phyloP scores from a whole-genome alignment of 2,329 filamentous ascomycete species.

The Cladophialophora yegresii region DNA sequence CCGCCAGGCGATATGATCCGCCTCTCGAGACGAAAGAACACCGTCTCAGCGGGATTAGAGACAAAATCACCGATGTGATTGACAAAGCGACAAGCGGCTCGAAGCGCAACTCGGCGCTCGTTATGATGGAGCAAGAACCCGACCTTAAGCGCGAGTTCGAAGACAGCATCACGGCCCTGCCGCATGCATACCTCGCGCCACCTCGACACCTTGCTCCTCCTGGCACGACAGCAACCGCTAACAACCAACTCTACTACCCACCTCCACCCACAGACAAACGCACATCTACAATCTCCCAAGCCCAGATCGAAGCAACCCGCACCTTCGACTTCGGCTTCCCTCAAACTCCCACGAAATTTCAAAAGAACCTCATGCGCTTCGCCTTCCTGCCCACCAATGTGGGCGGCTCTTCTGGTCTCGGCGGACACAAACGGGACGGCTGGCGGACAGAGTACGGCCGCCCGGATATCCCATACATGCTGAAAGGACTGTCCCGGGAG shows the following conservation, averaged over 20 bases:
- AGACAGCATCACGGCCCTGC: slow-evolving; percentile 79
- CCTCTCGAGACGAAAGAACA: slow-evolving; percentile 47
- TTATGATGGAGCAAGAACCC: slow-evolving; percentile 74
- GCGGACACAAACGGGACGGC: slow-evolving; percentile 58
- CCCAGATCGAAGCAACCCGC: slow-evolving; percentile 37
- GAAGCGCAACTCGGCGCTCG: slow-evolving; percentile 78
- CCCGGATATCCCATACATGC: slow-evolving; percentile 82
- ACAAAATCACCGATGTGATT: slow-evolving; percentile 84
- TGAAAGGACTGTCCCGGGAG: slow-evolving; percentile 77
- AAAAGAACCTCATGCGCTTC: slow-evolving; percentile 87
- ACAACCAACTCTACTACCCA: slow-evolving; percentile 25
- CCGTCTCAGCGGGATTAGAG: slow-evolving; percentile 65
- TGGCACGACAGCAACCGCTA: neutral
- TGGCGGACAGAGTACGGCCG: slow-evolving; percentile 93
- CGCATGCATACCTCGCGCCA: slow-evolving; percentile 51
- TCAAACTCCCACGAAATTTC: slow-evolving; percentile 79
- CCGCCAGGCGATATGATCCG: slow-evolving; percentile 60
- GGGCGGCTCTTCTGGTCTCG: neutral
- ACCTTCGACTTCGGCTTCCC: slow-evolving; percentile 80
- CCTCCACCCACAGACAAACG: slow-evolving; percentile 28
- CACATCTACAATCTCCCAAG: slow-evolving; percentile 28
- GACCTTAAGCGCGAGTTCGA: slow-evolving; percentile 70
- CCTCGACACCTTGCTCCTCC: slow-evolving; percentile 30
- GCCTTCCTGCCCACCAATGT: slow-evolving; percentile 65
- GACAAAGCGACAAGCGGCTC: slow-evolving; percentile 71